A percentile compares a stretch with the other conserved stretches of the same genome.
Evolutionary conservation across 1,284 basidiomycete genomes (phyloP).

Genomic region (Takashimella tepidaria): DNA sequence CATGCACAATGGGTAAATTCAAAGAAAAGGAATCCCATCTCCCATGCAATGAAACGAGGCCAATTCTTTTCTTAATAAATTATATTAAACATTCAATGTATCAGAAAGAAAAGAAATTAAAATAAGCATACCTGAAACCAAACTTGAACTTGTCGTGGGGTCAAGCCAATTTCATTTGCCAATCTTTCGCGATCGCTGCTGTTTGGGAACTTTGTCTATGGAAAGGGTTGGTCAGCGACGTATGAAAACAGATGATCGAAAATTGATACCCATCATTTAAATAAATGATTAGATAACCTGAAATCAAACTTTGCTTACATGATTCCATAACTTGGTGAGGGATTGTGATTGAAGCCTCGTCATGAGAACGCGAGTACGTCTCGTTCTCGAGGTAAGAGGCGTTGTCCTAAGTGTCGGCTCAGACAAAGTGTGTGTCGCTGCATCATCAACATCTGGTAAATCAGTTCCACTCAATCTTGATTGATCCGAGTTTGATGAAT

Average conservation of each 20-base stretch:
- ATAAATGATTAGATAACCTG: neutral
- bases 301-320: slow-evolving; percentile 7
- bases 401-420: neutral
- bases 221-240: slow-evolving; percentile 1
- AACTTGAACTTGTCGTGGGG: slow-evolving; percentile 44
- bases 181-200: slow-evolving; percentile 31
- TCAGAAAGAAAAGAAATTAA: neutral
- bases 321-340: slow-evolving; percentile 17
- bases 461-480: neutral
- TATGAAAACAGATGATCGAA: neutral
- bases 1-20: too few relatives aligned
- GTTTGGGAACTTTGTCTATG: slow-evolving; percentile 40
- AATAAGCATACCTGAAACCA: slow-evolving; percentile 45
- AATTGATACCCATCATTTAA: too few relatives aligned
- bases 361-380: slow-evolving; percentile 28
- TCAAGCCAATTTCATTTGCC: slow-evolving; percentile 34
- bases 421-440: neutral
- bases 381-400: slow-evolving; percentile 8
- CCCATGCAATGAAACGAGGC: too few relatives aligned
- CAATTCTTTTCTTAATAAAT: too few relatives aligned
- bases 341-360: slow-evolving; percentile 17
- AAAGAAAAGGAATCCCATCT: too few relatives aligned
- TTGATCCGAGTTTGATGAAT: neutral
- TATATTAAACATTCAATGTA: slow-evolving; percentile 1
- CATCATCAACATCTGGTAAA: neutral